Percentiles rank a stretch among this genome's conserved stretches.
Conservation (phyloP, 164 flowering plant species). For the Amborella trichopoda region DNA sequence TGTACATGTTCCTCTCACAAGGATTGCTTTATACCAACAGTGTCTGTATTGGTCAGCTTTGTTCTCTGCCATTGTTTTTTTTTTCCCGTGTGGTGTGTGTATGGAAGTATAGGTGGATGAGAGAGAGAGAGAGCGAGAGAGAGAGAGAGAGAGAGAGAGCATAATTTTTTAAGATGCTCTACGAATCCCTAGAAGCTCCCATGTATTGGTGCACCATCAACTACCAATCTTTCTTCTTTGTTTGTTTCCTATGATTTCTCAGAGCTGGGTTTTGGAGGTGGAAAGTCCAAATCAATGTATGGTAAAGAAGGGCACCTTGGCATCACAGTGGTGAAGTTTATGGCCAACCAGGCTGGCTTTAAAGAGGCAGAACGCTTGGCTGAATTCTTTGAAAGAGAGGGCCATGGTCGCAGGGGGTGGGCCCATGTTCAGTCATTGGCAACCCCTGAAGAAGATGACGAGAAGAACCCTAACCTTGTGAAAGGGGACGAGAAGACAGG, state of each 20-base stretch:
- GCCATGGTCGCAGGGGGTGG: conserved; percentile 76
- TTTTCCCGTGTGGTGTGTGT: no score
- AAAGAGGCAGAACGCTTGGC: conserved; percentile 61
- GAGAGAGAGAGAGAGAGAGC: no score
- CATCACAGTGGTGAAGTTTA: conserved; percentile 60
- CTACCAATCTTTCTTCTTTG: no score
- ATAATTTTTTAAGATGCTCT: no score
- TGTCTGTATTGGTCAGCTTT: no score
- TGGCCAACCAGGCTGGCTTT: conserved; percentile 50
- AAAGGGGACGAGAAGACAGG: conserved; percentile 55
- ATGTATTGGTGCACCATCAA: no score
- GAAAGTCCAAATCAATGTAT: conserved; percentile 82
- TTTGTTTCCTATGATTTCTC: conserved; percentile 12
- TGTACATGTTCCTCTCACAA: no score
- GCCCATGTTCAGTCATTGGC: conserved; percentile 31
- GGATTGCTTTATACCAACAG: no score
- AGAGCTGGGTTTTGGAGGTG: conserved; percentile 79
- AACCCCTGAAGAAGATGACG: conserved; percentile 46
- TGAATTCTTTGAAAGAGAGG: conserved; percentile 71
- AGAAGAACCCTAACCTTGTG: conserved; percentile 67
- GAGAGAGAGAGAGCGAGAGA: no score
- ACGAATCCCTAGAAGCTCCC: no score
- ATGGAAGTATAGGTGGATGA: no score
- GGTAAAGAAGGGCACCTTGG: conserved; percentile 86
- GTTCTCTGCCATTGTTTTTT: no score